phyloP scores from a whole-genome alignment of 208 protist species.

The Naegleria lovaniensis region DNA sequence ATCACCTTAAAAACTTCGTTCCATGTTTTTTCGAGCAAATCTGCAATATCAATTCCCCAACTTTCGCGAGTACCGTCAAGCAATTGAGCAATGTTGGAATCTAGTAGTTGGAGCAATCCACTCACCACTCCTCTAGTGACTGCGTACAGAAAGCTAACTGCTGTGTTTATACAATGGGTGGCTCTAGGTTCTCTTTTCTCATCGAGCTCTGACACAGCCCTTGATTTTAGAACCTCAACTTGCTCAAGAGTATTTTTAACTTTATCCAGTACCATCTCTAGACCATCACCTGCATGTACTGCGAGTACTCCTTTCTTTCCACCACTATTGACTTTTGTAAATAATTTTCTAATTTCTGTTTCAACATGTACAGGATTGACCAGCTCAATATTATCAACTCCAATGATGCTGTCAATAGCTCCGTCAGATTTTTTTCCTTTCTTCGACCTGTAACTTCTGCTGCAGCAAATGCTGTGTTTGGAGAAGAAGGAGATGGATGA shows the following conservation, averaged over 20 bases:
- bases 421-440: background rate
- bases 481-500: background rate
- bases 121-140: background rate
- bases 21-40: background rate
- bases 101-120: background rate
- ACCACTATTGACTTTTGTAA: constrained; percentile 24
- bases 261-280: background rate
- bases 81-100: background rate
- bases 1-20: background rate
- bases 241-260: background rate
- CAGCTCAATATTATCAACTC: background rate
- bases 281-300: constrained; percentile 19
- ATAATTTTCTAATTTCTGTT: constrained; percentile 20
- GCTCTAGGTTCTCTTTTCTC: background rate
- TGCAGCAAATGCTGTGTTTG: background rate
- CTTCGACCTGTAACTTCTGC: background rate
- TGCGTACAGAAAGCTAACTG: background rate
- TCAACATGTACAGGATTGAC: background rate
- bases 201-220: background rate
- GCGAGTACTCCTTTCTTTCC: constrained; percentile 10
- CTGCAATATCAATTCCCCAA: background rate
- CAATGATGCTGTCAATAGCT: background rate
- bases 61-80: background rate
- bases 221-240: background rate
- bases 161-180: background rate